Conservation (phyloP, 352 stramenopile genomes). For the Globisporangium polare region DNA sequence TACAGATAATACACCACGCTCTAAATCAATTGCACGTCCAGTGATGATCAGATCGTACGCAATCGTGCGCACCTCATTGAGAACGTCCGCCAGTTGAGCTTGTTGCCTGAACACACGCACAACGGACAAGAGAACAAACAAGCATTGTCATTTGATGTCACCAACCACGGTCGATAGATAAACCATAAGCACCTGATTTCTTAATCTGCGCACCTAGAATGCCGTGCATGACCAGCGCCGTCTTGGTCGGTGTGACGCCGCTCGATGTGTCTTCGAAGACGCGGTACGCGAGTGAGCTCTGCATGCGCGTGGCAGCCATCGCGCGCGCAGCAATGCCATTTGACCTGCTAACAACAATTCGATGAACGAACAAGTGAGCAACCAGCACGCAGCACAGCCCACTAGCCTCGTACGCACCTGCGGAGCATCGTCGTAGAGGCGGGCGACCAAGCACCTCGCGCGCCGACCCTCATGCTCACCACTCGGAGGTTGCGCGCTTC, state of each 20-base stretch:
- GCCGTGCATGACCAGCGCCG: conserved; percentile 73
- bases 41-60: not conserved
- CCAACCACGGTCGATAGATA: not conserved
- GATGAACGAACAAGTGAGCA: not conserved
- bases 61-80: conserved; percentile 44
- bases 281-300: conserved; percentile 61
- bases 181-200: not conserved
- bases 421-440: not conserved
- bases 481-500: not conserved
- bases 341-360: not conserved
- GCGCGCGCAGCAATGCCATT: not conserved
- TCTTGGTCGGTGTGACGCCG: conserved; percentile 42
- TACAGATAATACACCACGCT: conserved; percentile 9
- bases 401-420: not conserved
- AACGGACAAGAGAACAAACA: not conserved
- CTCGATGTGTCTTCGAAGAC: conserved; percentile 50
- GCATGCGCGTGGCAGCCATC: conserved; percentile 14
- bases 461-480: not conserved
- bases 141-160: not conserved
- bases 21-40: not conserved
- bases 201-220: conserved; percentile 63
- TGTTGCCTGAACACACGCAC: conserved; percentile 50
- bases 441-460: conserved; percentile 1
- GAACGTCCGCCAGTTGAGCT: conserved; percentile 83
- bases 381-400: not conserved